Evolutionary conservation across 495 filamentous ascomycete genomes (phyloP).

Genomic region (Geopyxis carbonaria): DNA sequence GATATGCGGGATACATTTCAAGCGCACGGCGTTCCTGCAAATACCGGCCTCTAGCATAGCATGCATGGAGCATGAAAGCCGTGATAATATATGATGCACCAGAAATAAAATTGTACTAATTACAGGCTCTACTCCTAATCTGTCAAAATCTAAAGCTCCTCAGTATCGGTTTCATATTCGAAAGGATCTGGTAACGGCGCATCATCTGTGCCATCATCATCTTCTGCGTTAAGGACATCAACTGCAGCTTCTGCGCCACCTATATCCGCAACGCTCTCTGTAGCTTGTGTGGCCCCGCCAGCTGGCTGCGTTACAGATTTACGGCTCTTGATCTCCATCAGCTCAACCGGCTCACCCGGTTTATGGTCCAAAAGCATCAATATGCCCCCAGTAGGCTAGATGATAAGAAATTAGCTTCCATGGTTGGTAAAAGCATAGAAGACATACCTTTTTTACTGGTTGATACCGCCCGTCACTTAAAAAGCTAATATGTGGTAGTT

Average conservation of each 20-base stretch:
- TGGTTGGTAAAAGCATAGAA: conserved; percentile 6
- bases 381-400: conserved; percentile 79
- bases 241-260: conserved; percentile 56
- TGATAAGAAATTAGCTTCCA: conserved; percentile 3
- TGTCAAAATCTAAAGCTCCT: conserved; percentile 34
- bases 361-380: conserved; percentile 76
- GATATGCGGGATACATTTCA: too few relatives aligned
- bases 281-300: conserved; percentile 21
- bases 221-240: conserved; percentile 65
- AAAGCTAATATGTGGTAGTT: conserved; percentile 92
- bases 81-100: too few relatives aligned
- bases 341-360: conserved; percentile 62
- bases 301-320: conserved; percentile 34
- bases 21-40: too few relatives aligned
- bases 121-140: too few relatives aligned
- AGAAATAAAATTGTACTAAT: too few relatives aligned
- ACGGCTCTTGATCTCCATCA: conserved; percentile 57
- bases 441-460: conserved; percentile 81
- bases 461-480: conserved; percentile 63
- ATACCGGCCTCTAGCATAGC: too few relatives aligned
- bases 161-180: conserved; percentile 65
- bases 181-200: conserved; percentile 66
- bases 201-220: conserved; percentile 67
- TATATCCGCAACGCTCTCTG: conserved; percentile 22
- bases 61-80: too few relatives aligned